Base-by-base conservation (phyloP, 2,329 filamentous ascomycete species). In the Emydomyces testavorans region DNA sequence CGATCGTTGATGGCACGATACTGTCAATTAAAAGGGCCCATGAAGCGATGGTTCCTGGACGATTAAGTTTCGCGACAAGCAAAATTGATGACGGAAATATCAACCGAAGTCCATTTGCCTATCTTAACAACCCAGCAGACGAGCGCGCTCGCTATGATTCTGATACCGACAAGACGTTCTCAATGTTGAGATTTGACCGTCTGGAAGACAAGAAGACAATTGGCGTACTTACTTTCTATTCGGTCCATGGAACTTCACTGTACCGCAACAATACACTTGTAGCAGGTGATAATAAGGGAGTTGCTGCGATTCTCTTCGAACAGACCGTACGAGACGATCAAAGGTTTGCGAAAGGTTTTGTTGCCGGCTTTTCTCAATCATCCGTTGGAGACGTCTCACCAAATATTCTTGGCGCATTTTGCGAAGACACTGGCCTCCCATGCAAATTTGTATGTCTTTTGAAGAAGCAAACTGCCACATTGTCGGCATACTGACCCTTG, bases 221-320 rank as follows among this genome's bases (percentile, higher is more conserved):
- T 35, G 89, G 87, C 10, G 71, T 93, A 0, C 67, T 96, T 50
- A 92, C 86, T 13, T 96, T 89, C 85, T 94, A 90, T 62, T 79
- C 90, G 2, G 85, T 89, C 0, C 90, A 96, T 62, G 89, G 89
- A 39, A 96, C 90, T 0, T 94, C 87, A 0, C 78, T 95, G 65
- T 78, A 89, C 20, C 83, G 85, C 47, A 95, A 95, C 67, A 94
- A 94, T 66, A 95, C 88, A 0, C 73, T 94, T 11, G 78, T 92
- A 43, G 82, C 88, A 2, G 90, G 86, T n/a, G 90, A 96, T 64
- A 96, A 96, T 70, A 96, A 96, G 68, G 90, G 90, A 10, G 86
- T 94, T 5, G 89, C 90, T 1, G 85, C 89, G 0, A 83, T 83
- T 60, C 70, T 94, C 10, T 82, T 95, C 46, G 90, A 96, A 62